Evolutionary conservation across 306 rosid genomes (phyloP), one percentile per base, ranked within the genome.

Genomic region (Medicago ruthenica): DNA sequence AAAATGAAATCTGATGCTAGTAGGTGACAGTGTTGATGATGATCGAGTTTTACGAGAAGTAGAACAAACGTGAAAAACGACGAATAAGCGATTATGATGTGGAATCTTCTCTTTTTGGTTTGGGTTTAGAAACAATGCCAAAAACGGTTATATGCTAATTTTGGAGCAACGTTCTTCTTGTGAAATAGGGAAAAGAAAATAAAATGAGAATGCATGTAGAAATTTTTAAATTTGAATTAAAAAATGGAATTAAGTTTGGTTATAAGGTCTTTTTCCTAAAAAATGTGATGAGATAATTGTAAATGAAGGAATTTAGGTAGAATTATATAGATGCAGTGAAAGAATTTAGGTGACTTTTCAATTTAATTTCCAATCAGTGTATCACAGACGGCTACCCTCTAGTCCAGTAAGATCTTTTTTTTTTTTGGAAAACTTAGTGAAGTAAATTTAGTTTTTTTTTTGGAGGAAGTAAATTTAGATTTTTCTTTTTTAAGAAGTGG

Each of bases 1-100:
- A 31, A 53, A 83, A 17, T 64, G 81, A 45, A 83, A 83, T 79
- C 68, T 39, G 76, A 79, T 72, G 79, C 0, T 2, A 10, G 51
- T 40, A n/a, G 47, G 41, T 73, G 51, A 39, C 1, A 44, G 20
- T 45, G 78, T 70, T n/a, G 15, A 20, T 15, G n/a, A 75, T 65
- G 77, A 79, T 82, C 60, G 73, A 81, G 21, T 70, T 18, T 36
- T 51, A 44, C 44, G 47, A 9, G 66, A 65, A 65, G 61, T 22
- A 6, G 40, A 84, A 75, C 3, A 34, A 53, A 47, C 53, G 65
- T n/a, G 73, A 13, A 27, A 61, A 71, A 37, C 69, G 76, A 36
- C 21, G 34, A 40, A 63, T 8, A 47, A 65, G 17, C 22, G 57
- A 67, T 8, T 24, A 22, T 39, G n/a, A 9, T 6, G 78, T 41